Evolutionary conservation across 495 filamentous ascomycete genomes (phyloP).

Genomic region (Symbiotaphrina buchneri): DNA sequence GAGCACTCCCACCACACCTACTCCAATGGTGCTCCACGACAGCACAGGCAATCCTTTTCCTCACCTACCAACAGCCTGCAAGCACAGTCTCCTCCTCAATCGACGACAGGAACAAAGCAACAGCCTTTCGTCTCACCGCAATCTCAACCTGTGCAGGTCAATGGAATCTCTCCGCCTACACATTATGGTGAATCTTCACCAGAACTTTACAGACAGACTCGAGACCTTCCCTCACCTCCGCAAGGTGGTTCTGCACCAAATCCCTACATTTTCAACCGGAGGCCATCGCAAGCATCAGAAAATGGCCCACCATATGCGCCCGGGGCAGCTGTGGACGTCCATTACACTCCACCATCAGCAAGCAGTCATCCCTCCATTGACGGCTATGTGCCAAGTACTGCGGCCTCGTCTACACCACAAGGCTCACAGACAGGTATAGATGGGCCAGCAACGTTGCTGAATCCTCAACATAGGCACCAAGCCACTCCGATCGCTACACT

Average conservation of each 20-base stretch:
- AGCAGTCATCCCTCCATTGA: not conserved
- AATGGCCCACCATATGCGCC: slow-evolving; percentile 7
- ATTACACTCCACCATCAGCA: slow-evolving; percentile 1
- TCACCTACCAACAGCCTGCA: no score
- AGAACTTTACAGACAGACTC: not conserved
- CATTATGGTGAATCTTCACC: no score
- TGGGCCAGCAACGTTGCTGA: not conserved
- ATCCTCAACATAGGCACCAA: slow-evolving; percentile 2
- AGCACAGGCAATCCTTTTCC: no score
- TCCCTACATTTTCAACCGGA: slow-evolving; percentile 10
- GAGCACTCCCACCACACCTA: no score
- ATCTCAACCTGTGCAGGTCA: no score
- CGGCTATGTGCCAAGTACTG: not conserved
- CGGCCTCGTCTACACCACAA: not conserved
- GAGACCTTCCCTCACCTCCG: slow-evolving; percentile 3
- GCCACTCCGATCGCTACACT: slow-evolving; percentile 3
- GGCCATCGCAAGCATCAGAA: slow-evolving; percentile 11
- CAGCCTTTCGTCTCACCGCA: no score
- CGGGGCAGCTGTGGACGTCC: not conserved
- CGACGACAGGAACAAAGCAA: no score
- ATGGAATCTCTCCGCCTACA: no score
- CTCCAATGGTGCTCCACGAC: no score
- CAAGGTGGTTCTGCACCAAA: slow-evolving; percentile 1
- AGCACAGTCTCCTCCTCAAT: no score
- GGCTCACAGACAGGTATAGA: slow-evolving; percentile 2